Conservation (phyloP, 202 grass and related monocot genomes). For the Miscanthus sacchariflorus region DNA sequence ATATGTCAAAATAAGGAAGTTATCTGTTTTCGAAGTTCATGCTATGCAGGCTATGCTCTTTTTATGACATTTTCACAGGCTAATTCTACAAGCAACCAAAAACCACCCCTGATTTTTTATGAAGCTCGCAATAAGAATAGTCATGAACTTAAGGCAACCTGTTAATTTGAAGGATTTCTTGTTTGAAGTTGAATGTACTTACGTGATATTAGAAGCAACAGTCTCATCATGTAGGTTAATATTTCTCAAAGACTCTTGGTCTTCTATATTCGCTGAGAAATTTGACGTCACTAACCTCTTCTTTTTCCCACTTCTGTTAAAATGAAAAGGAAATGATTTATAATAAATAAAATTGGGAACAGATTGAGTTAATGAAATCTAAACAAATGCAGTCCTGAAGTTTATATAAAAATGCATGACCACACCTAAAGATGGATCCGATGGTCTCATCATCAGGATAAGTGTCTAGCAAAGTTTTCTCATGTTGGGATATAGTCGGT, state of each 20-base stretch:
- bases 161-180: constrained; percentile 6
- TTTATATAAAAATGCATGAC: constrained; percentile 38
- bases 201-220: constrained; percentile 41
- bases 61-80: not conserved
- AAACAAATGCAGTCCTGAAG: not conserved
- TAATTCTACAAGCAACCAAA: constrained; percentile 22
- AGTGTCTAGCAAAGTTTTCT: constrained; percentile 33
- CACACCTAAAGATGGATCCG: constrained; percentile 60
- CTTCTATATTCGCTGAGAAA: constrained; percentile 34
- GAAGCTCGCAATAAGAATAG: not conserved
- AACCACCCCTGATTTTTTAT: not conserved
- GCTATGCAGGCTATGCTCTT: not conserved
- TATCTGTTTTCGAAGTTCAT: not conserved
- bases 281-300: constrained; percentile 45
- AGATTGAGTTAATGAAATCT: not conserved
- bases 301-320: constrained; percentile 52
- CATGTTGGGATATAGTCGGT: constrained; percentile 14
- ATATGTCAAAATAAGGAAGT: constrained; percentile 9
- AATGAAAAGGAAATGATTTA: constrained; percentile 12
- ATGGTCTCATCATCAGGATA: constrained; percentile 66
- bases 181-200: constrained; percentile 39
- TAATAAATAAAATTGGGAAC: constrained; percentile 10
- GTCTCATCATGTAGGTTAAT: not conserved
- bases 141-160: not conserved
- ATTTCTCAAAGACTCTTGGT: constrained; percentile 23